Evolutionary conservation across 148 eudicot genomes (phyloP).

Genomic region (Polygonum maritimum): DNA sequence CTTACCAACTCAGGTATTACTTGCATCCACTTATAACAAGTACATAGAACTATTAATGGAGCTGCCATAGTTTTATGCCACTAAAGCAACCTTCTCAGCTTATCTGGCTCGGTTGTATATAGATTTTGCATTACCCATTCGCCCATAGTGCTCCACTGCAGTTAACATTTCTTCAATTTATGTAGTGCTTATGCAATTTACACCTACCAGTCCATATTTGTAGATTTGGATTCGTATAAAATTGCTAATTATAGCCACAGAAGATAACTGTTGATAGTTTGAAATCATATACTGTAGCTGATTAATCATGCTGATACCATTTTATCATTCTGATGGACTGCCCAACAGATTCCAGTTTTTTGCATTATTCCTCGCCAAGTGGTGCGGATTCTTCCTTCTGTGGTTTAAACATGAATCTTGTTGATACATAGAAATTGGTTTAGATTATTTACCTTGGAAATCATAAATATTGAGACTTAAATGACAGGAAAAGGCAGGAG

Average conservation of each 20-base stretch:
- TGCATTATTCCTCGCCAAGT: background rate
- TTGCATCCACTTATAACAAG: background rate
- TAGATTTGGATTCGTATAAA: background rate
- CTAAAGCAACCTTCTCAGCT: background rate
- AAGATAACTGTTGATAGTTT: background rate
- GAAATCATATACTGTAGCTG: background rate
- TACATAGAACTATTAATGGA: background rate
- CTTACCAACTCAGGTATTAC: background rate
- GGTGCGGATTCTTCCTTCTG: background rate
- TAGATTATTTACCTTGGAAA: background rate
- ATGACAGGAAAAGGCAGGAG: constrained; percentile 20
- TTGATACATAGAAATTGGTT: background rate
- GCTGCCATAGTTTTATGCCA: background rate
- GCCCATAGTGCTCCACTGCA: background rate
- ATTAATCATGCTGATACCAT: too few relatives aligned
- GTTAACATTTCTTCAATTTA: background rate
- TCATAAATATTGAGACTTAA: background rate
- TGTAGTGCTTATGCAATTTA: background rate
- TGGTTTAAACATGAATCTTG: background rate
- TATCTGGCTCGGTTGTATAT: background rate
- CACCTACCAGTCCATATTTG: background rate
- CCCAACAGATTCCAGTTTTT: background rate
- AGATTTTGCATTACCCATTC: background rate
- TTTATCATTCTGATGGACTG: background rate
- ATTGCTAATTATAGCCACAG: background rate